Evolutionary conservation across 371 early-diverging fungal genomes (phyloP), one percentile per base, ranked within the genome.

Genomic region (Rhizopus stolonifer): DNA sequence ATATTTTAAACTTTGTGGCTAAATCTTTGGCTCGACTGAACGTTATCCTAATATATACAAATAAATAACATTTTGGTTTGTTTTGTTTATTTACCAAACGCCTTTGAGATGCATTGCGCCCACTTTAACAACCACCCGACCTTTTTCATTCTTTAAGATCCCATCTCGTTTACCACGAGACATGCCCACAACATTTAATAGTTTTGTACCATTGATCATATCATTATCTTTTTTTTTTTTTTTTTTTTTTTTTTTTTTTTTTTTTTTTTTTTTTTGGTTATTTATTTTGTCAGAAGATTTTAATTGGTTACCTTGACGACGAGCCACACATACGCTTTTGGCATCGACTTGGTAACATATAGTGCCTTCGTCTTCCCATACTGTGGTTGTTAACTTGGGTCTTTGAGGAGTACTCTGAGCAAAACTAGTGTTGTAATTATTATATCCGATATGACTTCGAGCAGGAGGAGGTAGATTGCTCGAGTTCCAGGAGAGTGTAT

Each of bases 21-120:
- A 84, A 65, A 59, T 76, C 77, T 21, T 67, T 68, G 7, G 86
- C 86, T 52, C 86, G 72, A 6, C 74, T 69, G 64, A 89, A 83
- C 5, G 85, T 83, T 49, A 89, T 88, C 81, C 81, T 80, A 31
- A n/a, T 29, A 29, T 29, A 29, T 10, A 4, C 31, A 29, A 29
- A 29, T 7, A 29, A 29, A 29, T 7, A 29, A 29, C 10, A 7
- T 29, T 29, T 29, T 29, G 4, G 4, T 29, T 29, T 29, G 4
- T 29, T 29, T 29, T 29, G 4, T 29, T 29, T 29, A 54, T 70
- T 72, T 72, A 80, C 92, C 93, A 92, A 42, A 92, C 93, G 17
- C 93, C 93, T 62, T 92, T 92, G 34, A 92, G 77, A 60, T 88
- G 87, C 92, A 92, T 91, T 3, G 91, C 86, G 22, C 93, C 93